Evolutionary conservation across 345 rosid genomes (phyloP).

Genomic region (Boechera stricta): DNA sequence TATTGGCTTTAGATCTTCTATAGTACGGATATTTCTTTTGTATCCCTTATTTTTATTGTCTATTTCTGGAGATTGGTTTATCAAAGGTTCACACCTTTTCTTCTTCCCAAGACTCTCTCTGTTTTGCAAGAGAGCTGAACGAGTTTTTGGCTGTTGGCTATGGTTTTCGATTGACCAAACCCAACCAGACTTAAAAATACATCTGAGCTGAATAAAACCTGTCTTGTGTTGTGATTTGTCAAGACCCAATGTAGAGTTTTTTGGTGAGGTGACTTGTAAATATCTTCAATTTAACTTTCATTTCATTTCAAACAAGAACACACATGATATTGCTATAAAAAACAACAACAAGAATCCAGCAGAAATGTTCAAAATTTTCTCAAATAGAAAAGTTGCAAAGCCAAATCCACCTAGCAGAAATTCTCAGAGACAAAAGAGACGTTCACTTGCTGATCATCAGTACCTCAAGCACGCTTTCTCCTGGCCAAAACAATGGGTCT

Average conservation of each 20-base stretch:
- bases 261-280: not conserved
- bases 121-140: not conserved
- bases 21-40: not conserved
- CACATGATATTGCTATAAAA: slow-evolving; percentile 12
- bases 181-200: not conserved
- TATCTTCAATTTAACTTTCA: slow-evolving; percentile 5
- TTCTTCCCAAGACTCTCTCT: not conserved
- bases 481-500: slow-evolving; percentile 47
- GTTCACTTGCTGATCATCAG: not conserved
- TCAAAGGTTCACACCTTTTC: slow-evolving; percentile 2
- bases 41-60: not conserved
- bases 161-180: slow-evolving; percentile 25
- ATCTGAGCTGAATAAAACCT: not conserved
- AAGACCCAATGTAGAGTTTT: not conserved
- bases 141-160: slow-evolving; percentile 2
- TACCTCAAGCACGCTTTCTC: slow-evolving; percentile 65
- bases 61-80: not conserved
- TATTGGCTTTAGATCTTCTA: not conserved
- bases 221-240: not conserved
- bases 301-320: slow-evolving; percentile 20
- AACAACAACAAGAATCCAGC: not conserved
- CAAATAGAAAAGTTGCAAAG: not conserved
- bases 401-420: not conserved
- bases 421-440: not conserved
- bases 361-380: not conserved